Conservation (phyloP, 2,329 filamentous ascomycete species). For the Tolypocladium endophyticum region DNA sequence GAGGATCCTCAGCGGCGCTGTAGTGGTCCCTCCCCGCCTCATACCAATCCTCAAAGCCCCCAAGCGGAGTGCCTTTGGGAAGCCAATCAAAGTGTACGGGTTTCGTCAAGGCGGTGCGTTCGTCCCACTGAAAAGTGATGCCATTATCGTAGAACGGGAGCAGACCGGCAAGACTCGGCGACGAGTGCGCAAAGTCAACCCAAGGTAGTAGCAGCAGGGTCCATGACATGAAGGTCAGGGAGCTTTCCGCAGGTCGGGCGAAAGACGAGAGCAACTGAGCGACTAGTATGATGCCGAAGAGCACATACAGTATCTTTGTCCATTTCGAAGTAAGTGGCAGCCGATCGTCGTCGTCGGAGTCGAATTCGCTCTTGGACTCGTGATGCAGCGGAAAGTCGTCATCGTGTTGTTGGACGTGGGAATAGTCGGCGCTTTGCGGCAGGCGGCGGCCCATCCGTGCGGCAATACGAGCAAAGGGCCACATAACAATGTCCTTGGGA, state of each 20-base stretch:
- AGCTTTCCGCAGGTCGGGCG: slow-evolving; percentile 18
- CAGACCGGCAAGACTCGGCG: slow-evolving; percentile 15
- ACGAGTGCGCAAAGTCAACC: slow-evolving; percentile 20
- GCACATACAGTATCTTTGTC: slow-evolving; percentile 7
- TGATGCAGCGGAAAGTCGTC: slow-evolving; percentile 4
- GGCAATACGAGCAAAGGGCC: slow-evolving; percentile 7
- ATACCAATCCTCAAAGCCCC: slow-evolving; percentile 17
- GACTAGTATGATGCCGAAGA: slow-evolving; percentile 13
- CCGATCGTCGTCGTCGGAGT: not conserved
- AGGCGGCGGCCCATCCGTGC: slow-evolving; percentile 4
- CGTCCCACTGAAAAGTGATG: slow-evolving; percentile 15
- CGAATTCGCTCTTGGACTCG: slow-evolving; percentile 6
- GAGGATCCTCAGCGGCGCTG: slow-evolving; percentile 22
- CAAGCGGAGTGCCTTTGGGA: slow-evolving; percentile 6
- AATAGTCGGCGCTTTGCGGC: slow-evolving; percentile 1
- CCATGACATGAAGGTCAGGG: slow-evolving; percentile 24
- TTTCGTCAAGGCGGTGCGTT: slow-evolving; percentile 13
- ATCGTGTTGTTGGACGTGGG: slow-evolving; percentile 7
- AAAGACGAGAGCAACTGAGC: slow-evolving; percentile 13
- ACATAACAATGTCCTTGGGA: slow-evolving; percentile 8
- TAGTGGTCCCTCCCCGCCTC: slow-evolving; percentile 17
- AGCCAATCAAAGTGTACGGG: slow-evolving; percentile 14
- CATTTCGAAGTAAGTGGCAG: not conserved
- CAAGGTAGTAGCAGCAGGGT: slow-evolving; percentile 21
- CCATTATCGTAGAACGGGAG: slow-evolving; percentile 13